Conservation (phyloP, 352 stramenopile genomes). For the Globisporangium okanoganense region DNA sequence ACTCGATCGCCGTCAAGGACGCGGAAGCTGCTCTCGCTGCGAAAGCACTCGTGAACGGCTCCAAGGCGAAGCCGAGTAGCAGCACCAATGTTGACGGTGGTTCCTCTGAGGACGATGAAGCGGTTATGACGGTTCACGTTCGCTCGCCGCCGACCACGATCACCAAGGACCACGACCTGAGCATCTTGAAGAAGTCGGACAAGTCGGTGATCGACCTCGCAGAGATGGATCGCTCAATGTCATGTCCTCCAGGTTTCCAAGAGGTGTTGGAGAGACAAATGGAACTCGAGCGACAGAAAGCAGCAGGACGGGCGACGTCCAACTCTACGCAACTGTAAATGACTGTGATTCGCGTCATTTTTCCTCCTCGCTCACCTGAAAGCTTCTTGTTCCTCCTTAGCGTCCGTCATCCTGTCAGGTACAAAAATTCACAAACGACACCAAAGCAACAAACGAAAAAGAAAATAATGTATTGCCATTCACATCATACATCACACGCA, state of each 20-base stretch:
- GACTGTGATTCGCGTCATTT: too few relatives aligned
- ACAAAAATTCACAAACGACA: not conserved
- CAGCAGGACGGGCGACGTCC: slow-evolving; percentile 7
- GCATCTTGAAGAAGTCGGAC: slow-evolving; percentile 69
- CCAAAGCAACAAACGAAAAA: slow-evolving; percentile 7
- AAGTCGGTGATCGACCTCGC: slow-evolving; percentile 69
- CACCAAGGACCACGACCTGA: slow-evolving; percentile 76
- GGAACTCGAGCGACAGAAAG: slow-evolving; percentile 15
- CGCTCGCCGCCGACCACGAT: slow-evolving; percentile 48
- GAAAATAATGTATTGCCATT: slow-evolving; percentile 8
- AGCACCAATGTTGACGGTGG: not conserved
- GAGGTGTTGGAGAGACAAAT: slow-evolving; percentile 37
- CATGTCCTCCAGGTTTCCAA: slow-evolving; percentile 64
- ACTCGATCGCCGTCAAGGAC: slow-evolving; percentile 43
- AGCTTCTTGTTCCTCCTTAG: slow-evolving; percentile 2
- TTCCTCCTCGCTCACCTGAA: not conserved
- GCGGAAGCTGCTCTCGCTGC: not conserved
- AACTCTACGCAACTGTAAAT: not conserved
- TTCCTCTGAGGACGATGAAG: slow-evolving; percentile 18
- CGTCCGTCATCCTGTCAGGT: slow-evolving; percentile 8
- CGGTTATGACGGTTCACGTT: slow-evolving; percentile 9
- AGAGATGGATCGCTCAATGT: slow-evolving; percentile 70
- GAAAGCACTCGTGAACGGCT: slow-evolving; percentile 4
- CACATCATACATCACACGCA: not conserved
- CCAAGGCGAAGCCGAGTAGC: not conserved